Evolutionary conservation across 2,329 filamentous ascomycete species (phyloP).

Genomic region (Fonsecaea nubica): DNA sequence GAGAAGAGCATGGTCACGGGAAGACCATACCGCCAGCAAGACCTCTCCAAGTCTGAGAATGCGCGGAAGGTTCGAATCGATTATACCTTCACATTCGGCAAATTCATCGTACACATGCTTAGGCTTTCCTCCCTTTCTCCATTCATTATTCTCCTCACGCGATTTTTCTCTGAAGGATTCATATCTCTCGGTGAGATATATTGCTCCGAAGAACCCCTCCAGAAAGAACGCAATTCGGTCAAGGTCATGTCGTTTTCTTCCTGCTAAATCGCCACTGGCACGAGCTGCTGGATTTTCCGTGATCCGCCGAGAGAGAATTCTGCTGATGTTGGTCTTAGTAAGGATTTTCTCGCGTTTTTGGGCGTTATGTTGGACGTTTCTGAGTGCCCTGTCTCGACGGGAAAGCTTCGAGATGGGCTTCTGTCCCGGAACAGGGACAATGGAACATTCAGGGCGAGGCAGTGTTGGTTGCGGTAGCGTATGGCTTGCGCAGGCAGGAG

Average conservation of each 20-base stretch:
- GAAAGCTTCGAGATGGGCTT: background rate
- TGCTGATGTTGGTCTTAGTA: background rate
- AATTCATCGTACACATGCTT: background rate
- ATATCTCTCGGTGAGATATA: background rate
- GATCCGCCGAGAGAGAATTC: background rate
- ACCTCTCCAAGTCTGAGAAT: background rate
- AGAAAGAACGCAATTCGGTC: background rate
- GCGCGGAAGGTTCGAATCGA: background rate
- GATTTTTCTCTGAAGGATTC: background rate
- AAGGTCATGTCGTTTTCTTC: background rate
- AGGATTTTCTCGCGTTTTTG: background rate
- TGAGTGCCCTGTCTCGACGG: background rate
- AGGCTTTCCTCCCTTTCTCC: background rate
- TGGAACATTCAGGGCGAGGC: background rate
- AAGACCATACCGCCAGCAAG: background rate
- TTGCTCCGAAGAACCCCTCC: background rate
- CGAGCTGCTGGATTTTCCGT: background rate
- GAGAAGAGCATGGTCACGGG: background rate
- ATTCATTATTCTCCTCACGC: background rate
- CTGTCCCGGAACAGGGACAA: background rate
- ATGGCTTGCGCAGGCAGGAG: no score
- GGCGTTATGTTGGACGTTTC: background rate
- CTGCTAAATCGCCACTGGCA: background rate
- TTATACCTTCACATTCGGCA: background rate
- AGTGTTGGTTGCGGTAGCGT: no score